These are phyloP conservation scores for Epichloe glyceriae DNA, from an alignment of 2,329 filamentous ascomycete species.

Conservation along the genomic window DNA sequence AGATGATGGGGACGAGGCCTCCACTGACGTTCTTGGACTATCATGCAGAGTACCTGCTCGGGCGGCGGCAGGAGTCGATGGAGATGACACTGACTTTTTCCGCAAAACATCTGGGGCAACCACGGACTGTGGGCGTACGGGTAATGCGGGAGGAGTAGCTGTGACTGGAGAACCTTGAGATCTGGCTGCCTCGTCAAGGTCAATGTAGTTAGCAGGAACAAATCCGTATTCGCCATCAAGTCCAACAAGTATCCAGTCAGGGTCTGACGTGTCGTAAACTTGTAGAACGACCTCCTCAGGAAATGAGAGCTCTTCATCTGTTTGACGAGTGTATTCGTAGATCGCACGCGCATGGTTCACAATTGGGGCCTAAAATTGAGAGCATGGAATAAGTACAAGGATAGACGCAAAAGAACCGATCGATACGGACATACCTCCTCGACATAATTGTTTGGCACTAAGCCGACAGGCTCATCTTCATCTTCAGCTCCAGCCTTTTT, in stretches of 20 bases:
- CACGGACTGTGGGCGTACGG: conserved; percentile 25
- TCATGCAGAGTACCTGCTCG: conserved; percentile 44
- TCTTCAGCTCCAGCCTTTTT: conserved; percentile 75
- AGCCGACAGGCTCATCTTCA: conserved; percentile 78
- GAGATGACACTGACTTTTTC: conserved; percentile 10
- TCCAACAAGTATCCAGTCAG: conserved; percentile 92
- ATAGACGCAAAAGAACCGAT: neutral
- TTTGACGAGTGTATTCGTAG: conserved; percentile 96
- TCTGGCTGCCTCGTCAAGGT: conserved; percentile 41
- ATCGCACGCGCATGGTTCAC: conserved; percentile 69
- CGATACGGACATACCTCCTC: conserved; percentile 54
- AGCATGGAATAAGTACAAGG: neutral
- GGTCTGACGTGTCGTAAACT: conserved; percentile 83
- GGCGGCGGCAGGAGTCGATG: conserved; percentile 36
- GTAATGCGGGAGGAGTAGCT: conserved; percentile 29
- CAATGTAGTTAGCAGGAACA: conserved; percentile 91
- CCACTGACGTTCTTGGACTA: conserved; percentile 23
- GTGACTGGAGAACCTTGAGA: conserved; percentile 26
- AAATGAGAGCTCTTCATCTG: conserved; percentile 94
- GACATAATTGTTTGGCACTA: conserved; percentile 91
- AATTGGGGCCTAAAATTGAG: conserved; percentile 42
- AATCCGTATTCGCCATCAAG: conserved; percentile 80
- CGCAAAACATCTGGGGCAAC: conserved; percentile 21
- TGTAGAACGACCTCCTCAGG: conserved; percentile 72
- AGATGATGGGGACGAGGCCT: conserved; percentile 12